Percentiles rank a stretch among this genome's conserved stretches.
These are phyloP conservation scores for Phytophthora vignae DNA, from an alignment of 352 stramenopile species.

Conservation along the genomic window DNA sequence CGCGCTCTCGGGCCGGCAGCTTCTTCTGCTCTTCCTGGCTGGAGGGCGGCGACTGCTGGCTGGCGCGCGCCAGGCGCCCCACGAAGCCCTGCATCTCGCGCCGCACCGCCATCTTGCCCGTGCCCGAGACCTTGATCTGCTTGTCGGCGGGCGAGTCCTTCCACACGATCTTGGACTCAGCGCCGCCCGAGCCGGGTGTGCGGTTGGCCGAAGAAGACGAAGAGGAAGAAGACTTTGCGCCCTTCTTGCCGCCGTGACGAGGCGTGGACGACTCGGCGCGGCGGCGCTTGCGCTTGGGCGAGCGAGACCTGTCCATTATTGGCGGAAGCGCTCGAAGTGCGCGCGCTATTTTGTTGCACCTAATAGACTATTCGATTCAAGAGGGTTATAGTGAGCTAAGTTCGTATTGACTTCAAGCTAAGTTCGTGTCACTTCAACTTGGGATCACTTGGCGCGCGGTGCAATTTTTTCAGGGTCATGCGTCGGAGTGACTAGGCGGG, in stretches of 20 bases:
- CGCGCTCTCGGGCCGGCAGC: constrained; percentile 7
- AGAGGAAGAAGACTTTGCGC: too few relatives aligned
- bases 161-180: constrained; percentile 73
- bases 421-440: too few relatives aligned
- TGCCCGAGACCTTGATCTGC: constrained; percentile 80
- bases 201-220: constrained; percentile 3
- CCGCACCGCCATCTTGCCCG: constrained; percentile 68
- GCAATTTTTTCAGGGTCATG: too few relatives aligned
- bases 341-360: too few relatives aligned
- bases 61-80: constrained; percentile 62
- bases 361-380: too few relatives aligned
- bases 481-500: too few relatives aligned
- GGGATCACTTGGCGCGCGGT: too few relatives aligned
- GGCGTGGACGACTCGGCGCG: constrained; percentile 45
- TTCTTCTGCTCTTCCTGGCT: constrained; percentile 22
- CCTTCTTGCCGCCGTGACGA: constrained; percentile 20
- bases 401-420: too few relatives aligned
- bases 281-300: constrained; percentile 54
- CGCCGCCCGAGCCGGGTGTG: constrained; percentile 21
- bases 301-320: constrained; percentile 26
- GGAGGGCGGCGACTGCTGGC: constrained; percentile 46
- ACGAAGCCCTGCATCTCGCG: constrained; percentile 80
- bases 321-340: neutral
- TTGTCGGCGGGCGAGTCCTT: constrained; percentile 84
- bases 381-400: too few relatives aligned